A percentile compares a stretch with the other conserved stretches of the same genome.
These are phyloP conservation scores for Bipolaris cookei DNA, from an alignment of 2,329 filamentous ascomycete genomes.

Conservation along the genomic window DNA sequence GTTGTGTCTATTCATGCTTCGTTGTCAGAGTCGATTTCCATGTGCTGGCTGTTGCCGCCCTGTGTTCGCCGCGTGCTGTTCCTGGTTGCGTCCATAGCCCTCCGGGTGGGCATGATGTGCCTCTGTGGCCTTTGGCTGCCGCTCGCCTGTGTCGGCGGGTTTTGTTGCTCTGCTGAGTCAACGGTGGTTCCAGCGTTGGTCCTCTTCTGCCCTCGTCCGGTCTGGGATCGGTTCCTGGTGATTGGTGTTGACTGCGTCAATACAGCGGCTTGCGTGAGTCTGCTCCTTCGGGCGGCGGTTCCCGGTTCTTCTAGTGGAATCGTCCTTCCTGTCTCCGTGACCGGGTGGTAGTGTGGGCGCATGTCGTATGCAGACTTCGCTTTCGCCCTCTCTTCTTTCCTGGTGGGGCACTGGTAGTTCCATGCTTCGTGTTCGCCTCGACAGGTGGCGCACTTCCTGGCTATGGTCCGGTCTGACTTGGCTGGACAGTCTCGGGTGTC, in stretches of 20 bases:
- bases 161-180: conserved; percentile 1
- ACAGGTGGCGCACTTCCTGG: conserved; percentile 23
- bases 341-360: conserved; percentile 12
- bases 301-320: neutral
- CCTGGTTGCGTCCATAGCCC: conserved; percentile 13
- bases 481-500: conserved; percentile 6
- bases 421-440: conserved; percentile 20
- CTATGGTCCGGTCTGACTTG: conserved; percentile 6
- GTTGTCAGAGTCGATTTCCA: conserved; percentile 16
- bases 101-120: conserved; percentile 12
- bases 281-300: neutral
- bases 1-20: conserved; percentile 20
- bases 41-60: conserved; percentile 12
- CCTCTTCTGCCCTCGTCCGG: conserved; percentile 13
- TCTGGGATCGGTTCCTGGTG: conserved; percentile 8
- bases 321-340: conserved; percentile 4
- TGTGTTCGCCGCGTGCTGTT: conserved; percentile 6
- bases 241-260: neutral
- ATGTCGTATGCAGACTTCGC: conserved; percentile 19
- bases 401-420: conserved; percentile 19
- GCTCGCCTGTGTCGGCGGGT: neutral
- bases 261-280: neutral
- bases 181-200: conserved; percentile 8
- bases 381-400: conserved; percentile 22
- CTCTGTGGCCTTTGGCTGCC: conserved; percentile 12